Evolutionary conservation across 2,329 filamentous ascomycete genomes (phyloP).

Genomic region (Trichoderma cornu-damae): DNA sequence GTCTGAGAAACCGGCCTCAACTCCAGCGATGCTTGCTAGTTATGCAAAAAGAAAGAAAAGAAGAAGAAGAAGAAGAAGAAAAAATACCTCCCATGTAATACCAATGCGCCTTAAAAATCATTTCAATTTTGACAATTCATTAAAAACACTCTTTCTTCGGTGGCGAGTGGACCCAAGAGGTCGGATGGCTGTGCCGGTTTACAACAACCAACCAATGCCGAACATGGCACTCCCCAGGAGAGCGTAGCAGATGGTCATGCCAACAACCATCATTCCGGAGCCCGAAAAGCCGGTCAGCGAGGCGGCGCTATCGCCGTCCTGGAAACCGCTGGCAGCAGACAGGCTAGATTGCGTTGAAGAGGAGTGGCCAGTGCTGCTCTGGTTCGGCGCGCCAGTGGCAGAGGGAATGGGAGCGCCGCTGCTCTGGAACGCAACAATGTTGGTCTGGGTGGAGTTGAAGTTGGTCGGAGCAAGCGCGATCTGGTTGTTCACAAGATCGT

Average conservation of each 20-base stretch:
- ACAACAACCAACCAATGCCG: slow-evolving; percentile 15
- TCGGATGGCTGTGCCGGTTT: not conserved
- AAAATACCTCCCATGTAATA: not conserved
- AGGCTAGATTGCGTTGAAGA: slow-evolving; percentile 23
- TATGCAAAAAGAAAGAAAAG: not conserved
- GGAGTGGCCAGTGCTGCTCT: slow-evolving; percentile 24
- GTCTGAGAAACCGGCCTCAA: slow-evolving; percentile 4
- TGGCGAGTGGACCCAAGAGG: not conserved
- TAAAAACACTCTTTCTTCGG: not conserved
- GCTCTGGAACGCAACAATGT: slow-evolving; percentile 48
- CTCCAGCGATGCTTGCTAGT: slow-evolving; percentile 15
- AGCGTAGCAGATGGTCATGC: slow-evolving; percentile 24
- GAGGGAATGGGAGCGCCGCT: slow-evolving; percentile 47
- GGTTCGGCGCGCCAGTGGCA: slow-evolving; percentile 40
- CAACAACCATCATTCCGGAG: slow-evolving; percentile 20
- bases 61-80: not conserved
- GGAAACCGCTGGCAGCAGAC: slow-evolving; percentile 33
- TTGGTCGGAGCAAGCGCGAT: slow-evolving; percentile 51
- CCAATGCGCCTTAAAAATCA: not conserved
- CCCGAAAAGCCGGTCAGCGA: slow-evolving; percentile 19
- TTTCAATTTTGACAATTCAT: not conserved
- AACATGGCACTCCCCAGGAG: slow-evolving; percentile 20
- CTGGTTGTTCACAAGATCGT: slow-evolving; percentile 54
- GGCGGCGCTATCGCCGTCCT: slow-evolving; percentile 22
- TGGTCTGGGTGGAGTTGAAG: slow-evolving; percentile 48